Percentiles rank a stretch among this genome's conserved stretches.
Evolutionary conservation across 805 yeast species (phyloP).

Genomic region (Metschnikowia amazonensis): DNA sequence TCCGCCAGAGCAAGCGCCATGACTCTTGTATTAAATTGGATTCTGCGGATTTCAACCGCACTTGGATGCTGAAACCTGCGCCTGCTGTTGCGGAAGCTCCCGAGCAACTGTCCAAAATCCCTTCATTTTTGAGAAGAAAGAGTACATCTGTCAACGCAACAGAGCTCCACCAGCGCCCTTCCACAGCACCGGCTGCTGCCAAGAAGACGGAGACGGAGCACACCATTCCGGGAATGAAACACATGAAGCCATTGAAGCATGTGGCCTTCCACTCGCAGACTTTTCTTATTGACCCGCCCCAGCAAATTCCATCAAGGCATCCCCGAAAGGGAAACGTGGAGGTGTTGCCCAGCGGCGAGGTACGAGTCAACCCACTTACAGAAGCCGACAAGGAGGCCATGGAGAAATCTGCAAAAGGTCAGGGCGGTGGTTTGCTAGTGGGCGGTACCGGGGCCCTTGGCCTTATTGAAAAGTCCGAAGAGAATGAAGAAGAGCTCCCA

Average conservation of each 20-base stretch:
- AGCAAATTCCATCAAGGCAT: conserved; percentile 83
- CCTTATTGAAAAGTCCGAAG: conserved; percentile 24
- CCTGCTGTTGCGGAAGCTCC: background rate
- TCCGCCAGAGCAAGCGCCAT: conserved; percentile 21
- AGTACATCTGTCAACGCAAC: conserved; percentile 11
- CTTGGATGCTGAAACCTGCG: background rate
- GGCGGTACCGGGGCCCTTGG: conserved; percentile 73
- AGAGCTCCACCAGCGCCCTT: conserved; percentile 1
- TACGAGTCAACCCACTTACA: conserved; percentile 51
- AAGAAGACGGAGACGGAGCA: conserved; percentile 1
- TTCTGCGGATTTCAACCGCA: background rate
- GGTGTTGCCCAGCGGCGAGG: conserved; percentile 49
- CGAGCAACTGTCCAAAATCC: conserved; percentile 17
- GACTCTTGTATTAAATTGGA: conserved; percentile 7
- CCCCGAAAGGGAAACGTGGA: conserved; percentile 78
- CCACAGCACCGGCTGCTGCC: background rate
- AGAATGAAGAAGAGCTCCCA: conserved; percentile 9
- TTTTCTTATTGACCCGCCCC: conserved; percentile 57
- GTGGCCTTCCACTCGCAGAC: conserved; percentile 43
- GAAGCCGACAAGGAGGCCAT: conserved; percentile 48
- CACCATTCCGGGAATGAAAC: conserved; percentile 10
- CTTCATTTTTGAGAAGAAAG: conserved; percentile 30
- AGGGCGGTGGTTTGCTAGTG: conserved; percentile 68
- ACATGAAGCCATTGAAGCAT: conserved; percentile 35
- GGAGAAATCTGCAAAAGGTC: conserved; percentile 37